These are phyloP conservation scores for Zea luxurians DNA, from an alignment of 176 grass and related monocot species.

Conservation along the genomic window DNA sequence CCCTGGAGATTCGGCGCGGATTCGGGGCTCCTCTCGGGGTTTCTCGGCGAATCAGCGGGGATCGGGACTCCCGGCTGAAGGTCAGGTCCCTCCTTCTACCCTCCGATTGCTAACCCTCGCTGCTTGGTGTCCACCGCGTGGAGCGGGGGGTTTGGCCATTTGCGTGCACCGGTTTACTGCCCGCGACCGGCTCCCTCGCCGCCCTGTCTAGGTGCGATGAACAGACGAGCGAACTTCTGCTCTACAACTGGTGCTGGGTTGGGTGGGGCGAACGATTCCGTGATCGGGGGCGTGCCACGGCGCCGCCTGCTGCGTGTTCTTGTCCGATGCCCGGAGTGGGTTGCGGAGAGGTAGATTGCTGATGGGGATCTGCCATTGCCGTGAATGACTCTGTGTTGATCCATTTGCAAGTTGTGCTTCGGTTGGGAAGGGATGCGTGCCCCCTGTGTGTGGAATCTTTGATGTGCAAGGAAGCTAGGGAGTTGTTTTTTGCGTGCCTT, in stretches of 20 bases:
- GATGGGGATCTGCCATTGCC: not conserved
- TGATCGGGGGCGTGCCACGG: slow-evolving; percentile 22
- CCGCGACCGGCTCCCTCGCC: not conserved
- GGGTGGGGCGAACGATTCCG: not conserved
- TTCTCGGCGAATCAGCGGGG: slow-evolving; percentile 37
- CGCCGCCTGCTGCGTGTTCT: not conserved
- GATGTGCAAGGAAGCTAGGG: not conserved
- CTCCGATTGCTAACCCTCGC: slow-evolving; percentile 23
- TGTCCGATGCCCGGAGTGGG: not conserved
- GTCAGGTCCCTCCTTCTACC: not conserved
- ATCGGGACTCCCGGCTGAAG: slow-evolving; percentile 33
- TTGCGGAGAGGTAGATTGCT: not conserved
- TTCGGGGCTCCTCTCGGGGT: slow-evolving; percentile 11
- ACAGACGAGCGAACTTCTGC: slow-evolving; percentile 18
- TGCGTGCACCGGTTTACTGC: not conserved
- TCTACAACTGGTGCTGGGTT: not conserved
- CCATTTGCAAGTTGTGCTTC: not conserved
- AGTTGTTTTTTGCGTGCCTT: not conserved
- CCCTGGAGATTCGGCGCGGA: slow-evolving; percentile 28
- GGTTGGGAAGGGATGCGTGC: not conserved
- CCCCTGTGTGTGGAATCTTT: not conserved
- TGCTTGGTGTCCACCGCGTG: not conserved
- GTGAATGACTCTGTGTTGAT: not conserved
- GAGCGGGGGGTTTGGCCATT: not conserved
- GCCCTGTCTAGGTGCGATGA: slow-evolving; percentile 20